A percentile compares a stretch with the other conserved stretches of the same genome.
These are phyloP conservation scores for Schizopora paradoxa DNA, from an alignment of 1,284 basidiomycete species.

Conservation along the genomic window DNA sequence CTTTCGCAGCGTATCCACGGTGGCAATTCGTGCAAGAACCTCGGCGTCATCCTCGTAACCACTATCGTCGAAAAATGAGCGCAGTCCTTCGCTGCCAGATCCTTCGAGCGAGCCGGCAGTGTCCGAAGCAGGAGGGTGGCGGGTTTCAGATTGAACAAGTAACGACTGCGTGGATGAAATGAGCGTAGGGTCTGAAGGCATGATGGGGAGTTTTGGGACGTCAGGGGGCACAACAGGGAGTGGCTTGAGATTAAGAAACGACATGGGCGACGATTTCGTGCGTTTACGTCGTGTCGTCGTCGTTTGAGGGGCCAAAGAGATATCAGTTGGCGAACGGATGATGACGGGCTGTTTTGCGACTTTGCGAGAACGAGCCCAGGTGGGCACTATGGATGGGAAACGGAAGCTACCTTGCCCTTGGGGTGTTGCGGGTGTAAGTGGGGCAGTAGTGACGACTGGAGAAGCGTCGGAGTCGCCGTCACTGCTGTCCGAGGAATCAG, in stretches of 20 bases:
- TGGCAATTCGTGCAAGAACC: background rate
- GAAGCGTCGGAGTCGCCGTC: background rate
- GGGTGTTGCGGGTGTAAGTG: background rate
- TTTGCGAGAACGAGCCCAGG: background rate
- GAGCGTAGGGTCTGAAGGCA: constrained; percentile 1
- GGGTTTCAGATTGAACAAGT: background rate
- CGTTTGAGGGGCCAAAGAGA: too few relatives aligned
- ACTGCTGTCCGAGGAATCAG: background rate
- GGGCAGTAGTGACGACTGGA: background rate
- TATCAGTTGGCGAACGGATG: too few relatives aligned
- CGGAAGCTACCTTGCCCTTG: background rate
- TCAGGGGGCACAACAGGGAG: too few relatives aligned
- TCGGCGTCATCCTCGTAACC: constrained; percentile 9
- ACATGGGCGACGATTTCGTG: constrained; percentile 2
- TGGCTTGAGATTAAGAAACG: constrained; percentile 11
- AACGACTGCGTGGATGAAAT: constrained; percentile 1
- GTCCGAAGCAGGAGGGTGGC: background rate
- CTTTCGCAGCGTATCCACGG: constrained; percentile 7
- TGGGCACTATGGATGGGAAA: background rate
- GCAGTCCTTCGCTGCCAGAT: constrained; percentile 2
- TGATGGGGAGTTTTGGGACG: constrained; percentile 6
- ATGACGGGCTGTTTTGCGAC: too few relatives aligned
- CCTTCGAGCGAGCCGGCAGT: background rate
- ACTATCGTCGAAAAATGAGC: constrained; percentile 18
- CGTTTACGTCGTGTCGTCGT: too few relatives aligned